Evolutionary conservation across 352 stramenopile genomes (phyloP), one percentile per base, ranked within the genome.

Genomic region (Globisporangium echinulatum): DNA sequence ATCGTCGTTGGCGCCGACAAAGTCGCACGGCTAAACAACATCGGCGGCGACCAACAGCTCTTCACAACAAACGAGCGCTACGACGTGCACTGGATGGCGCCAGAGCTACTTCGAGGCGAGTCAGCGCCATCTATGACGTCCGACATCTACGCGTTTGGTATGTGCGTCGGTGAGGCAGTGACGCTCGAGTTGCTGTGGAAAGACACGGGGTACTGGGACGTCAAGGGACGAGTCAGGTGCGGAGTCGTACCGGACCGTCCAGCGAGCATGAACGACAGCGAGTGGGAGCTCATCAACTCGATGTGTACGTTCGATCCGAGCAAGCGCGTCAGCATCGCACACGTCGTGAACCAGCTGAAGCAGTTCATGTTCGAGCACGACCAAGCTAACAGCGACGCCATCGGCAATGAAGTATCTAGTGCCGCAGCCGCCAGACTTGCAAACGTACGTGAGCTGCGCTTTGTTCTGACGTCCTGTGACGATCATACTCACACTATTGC

Each of bases 61-160:
- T 19, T 19, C 17, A 19, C 17, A 19, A 19, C 17, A 19, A 19
- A 19, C 17, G 36, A 25, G 33, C 7, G 58, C 11, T 3, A 36
- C 68, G 25, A 37, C 15, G 14, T n/a, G 25, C 19, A 54, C 36
- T 58, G 68, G 68, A 66, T 61, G 25, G 58, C 64, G 17, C 68
- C 68, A 15, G 50, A 69, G 17, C 17, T 19, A 19, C 17, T 19
- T 19, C 17, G 17, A 19, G 17, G 17, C 17, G 17, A 19, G 17
- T 19, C 17, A 19, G 17, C 17, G 17, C 17, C 17, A 19, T 19
- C 17, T 19, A 19, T 19, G 17, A 19, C 17, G 17, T 19, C 49
- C 13, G 69, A 75, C n/a, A 19, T 72, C 19, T 75, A 71, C 37
- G 63, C 62, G 19, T 64, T 73, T 15, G 66, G 61, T 1, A 67